Evolutionary conservation across 768 basidiomycete genomes (phyloP).

Genomic region (Hortiboletus campestris): DNA sequence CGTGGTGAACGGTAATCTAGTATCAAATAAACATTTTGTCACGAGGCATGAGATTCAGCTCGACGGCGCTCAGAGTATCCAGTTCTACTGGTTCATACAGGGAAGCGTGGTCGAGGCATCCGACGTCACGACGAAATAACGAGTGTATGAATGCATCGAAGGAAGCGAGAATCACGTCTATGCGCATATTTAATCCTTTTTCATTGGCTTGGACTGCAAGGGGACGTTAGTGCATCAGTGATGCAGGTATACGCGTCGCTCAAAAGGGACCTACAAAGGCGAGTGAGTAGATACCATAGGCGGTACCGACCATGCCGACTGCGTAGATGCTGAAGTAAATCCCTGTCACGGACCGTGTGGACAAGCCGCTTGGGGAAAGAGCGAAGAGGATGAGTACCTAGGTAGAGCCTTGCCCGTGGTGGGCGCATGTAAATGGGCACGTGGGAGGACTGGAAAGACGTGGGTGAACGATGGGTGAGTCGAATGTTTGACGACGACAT

Average conservation of each 20-base stretch:
- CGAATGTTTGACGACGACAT: not conserved
- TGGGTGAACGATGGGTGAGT: slow-evolving; percentile 5
- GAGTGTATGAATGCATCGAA: slow-evolving; percentile 16
- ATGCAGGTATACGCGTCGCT: not conserved
- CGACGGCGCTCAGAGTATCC: not conserved
- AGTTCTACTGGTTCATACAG: not conserved
- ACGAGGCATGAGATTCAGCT: not conserved
- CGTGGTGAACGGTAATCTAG: not conserved
- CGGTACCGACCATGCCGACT: slow-evolving; percentile 52
- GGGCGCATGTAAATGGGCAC: slow-evolving; percentile 57
- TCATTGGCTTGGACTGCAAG: slow-evolving; percentile 31
- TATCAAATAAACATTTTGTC: not conserved
- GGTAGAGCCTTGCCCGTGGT: slow-evolving; percentile 61
- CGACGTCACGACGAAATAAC: slow-evolving; percentile 2
- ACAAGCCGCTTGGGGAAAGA: too few relatives aligned
- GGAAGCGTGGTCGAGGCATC: not conserved
- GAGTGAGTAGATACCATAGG: slow-evolving; percentile 49
- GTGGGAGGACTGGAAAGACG: slow-evolving; percentile 34
- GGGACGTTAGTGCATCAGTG: not conserved
- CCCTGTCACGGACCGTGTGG: slow-evolving; percentile 37
- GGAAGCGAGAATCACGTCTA: slow-evolving; percentile 13
- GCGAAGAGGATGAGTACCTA: slow-evolving; percentile 40
- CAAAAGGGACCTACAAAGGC: slow-evolving; percentile 37
- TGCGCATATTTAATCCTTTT: slow-evolving; percentile 19
- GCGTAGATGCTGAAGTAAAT: slow-evolving; percentile 53